Base-by-base conservation (phyloP, 495 filamentous ascomycete species). In the Hypoxylon crocopeplum region DNA sequence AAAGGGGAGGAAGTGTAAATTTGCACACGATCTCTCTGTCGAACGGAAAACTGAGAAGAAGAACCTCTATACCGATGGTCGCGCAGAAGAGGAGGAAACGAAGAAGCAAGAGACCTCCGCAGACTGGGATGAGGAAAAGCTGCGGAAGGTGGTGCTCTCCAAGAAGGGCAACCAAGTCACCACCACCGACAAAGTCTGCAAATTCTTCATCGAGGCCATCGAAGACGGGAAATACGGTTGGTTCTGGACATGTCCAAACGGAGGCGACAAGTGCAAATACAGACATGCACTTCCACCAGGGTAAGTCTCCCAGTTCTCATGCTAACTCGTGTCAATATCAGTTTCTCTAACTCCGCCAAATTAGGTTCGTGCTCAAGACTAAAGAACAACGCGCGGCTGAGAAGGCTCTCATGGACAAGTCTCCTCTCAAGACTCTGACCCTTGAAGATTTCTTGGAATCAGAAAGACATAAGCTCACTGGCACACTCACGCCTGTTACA, bases 181-280 rank as follows among this genome's bases (percentile, higher is more conserved):
- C 34, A 92, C 91, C 6, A 99, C 94, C 55, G 94, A 99, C 67
- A 99, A 97, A 74, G 93, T 98, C 52, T 99, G 94, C 88, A 99
- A 98, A 76, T 96, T 79, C 80, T 99, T 99, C 75, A 94, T 97
- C 73, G 91, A 95, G 54, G 94, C 94, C 2, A 93, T 99, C 47
- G 94, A 99, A 77, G 94, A 98, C 62, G 88, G 89, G 62, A 98
- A 97, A 77, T 99, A 99, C 66, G 94, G 94, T 59, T 99, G 94
- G 94, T 97, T 98, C 76, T 99, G 94, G 94, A 79, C 82, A 29
- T 99, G 94, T 85, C 94, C 94, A 41, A 98, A 98, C 73, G 93
- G 91, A 55, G 95, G 91, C 46, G 87, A 99, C 74, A 89, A 96
- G 75, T 99, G 94, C 88, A 97, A 92, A 88, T 99, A 99, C 69